phyloP scores from a whole-genome alignment of 1,139 yeast species.

The Candida labiduridarum region DNA sequence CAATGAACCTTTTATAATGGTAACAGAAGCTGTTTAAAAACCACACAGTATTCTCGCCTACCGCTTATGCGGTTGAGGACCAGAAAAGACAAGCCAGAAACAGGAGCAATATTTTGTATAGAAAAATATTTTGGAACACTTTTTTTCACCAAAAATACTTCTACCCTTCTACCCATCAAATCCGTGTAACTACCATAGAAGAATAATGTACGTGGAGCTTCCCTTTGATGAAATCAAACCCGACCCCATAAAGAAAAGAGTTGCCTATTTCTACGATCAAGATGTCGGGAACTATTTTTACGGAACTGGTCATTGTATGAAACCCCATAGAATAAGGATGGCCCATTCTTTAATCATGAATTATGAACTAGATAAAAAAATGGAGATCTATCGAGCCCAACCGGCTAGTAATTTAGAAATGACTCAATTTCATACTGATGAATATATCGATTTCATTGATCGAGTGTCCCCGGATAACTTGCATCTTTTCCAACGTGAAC shows the following conservation, averaged over 20 bases:
- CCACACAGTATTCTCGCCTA: not conserved
- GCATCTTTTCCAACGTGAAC: constrained; percentile 89
- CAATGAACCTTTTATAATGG: not conserved
- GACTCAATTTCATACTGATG: constrained; percentile 98
- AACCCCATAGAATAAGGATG: constrained; percentile 98
- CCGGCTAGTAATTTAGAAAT: constrained; percentile 98
- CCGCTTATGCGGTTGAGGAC: not conserved
- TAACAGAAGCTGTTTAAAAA: not conserved
- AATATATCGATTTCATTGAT: constrained; percentile 89
- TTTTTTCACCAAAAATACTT: not conserved
- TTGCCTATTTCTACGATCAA: constrained; percentile 56
- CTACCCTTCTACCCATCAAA: not conserved
- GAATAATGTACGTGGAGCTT: constrained; percentile 40
- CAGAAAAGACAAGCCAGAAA: not conserved
- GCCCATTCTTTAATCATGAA: constrained; percentile 97
- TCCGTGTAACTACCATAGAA: too few relatives aligned
- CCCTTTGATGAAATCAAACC: constrained; percentile 51
- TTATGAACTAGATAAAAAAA: constrained; percentile 92
- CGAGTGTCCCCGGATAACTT: constrained; percentile 94
- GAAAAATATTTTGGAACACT: constrained; percentile 1
- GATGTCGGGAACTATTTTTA: constrained; percentile 98
- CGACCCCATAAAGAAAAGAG: constrained; percentile 43
- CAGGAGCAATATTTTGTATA: not conserved
- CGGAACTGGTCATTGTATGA: constrained; percentile 99
- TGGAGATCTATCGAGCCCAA: constrained; percentile 96